phyloP scores from a whole-genome alignment of 75 land plant species.

The Larix kaempferi region DNA sequence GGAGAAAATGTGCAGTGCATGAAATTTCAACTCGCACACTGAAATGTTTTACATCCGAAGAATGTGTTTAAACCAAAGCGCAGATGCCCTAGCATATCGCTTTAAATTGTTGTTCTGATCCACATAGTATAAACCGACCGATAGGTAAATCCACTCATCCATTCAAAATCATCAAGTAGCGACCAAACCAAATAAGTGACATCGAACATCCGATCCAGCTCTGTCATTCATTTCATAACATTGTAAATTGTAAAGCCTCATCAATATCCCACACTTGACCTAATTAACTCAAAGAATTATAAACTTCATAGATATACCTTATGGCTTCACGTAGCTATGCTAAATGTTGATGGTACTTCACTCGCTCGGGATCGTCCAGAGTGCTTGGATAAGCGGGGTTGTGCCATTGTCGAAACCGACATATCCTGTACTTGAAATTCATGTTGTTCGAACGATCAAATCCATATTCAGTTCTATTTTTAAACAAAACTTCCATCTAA shows the following conservation, averaged over 20 bases:
- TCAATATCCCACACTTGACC: neutral
- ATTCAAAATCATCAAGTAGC: constrained; percentile 26
- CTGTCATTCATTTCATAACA: neutral
- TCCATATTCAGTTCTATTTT: neutral
- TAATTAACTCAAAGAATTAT: neutral
- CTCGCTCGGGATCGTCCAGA: neutral
- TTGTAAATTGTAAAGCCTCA: neutral
- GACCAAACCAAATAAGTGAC: constrained; percentile 24
- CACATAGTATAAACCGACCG: constrained; percentile 22
- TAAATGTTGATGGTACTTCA: neutral
- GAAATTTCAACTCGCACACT: too few relatives aligned
- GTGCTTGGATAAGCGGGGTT: neutral
- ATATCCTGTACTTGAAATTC: constrained; percentile 5
- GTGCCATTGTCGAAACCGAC: constrained; percentile 1
- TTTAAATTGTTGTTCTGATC: too few relatives aligned
- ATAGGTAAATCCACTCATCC: constrained; percentile 19
- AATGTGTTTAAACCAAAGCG: too few relatives aligned
- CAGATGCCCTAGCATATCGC: too few relatives aligned
- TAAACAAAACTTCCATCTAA: too few relatives aligned
- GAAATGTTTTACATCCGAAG: too few relatives aligned
- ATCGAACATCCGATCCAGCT: constrained; percentile 27
- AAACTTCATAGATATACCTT: neutral
- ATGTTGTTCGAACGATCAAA: neutral
- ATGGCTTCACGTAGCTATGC: neutral
- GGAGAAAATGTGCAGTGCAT: too few relatives aligned